Base-by-base conservation (phyloP, 345 rosid genomes). In the Triadica sebifera region DNA sequence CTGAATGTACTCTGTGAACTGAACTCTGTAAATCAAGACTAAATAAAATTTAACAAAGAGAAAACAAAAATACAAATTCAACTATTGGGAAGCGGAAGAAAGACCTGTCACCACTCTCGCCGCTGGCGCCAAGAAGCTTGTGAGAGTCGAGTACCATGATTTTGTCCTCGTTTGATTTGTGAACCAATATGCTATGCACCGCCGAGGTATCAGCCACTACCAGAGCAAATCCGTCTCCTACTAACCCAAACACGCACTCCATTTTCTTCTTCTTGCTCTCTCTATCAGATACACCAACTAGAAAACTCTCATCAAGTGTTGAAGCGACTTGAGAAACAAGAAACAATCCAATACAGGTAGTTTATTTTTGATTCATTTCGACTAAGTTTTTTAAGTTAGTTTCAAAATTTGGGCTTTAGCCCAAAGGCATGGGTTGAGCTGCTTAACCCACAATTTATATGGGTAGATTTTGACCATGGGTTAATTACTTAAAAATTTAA, bases 171-270 rank as follows among this genome's bases (percentile, higher is more conserved):
- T 94, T 86, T 55, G 91, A 84, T 84, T 94, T 92, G 83, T 94
- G 98, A 16, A 92, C 90, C 46, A 94, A 83, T 43, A 94, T 92
- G 81, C 97, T 94, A 82, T 89, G 85, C 38, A 91, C 95, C 2
- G 98, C 97, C 73, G 97, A 94, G 12, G 97, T 81, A 72, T 94
- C 98, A 8, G 98, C 97, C 69, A 70, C 97, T 50, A 94, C 81
- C 56, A 94, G 75, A 4, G 95, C 88, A 82, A 92, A 94, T 46
- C 91, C 98, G 71, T 89, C 72, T 8, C 98, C 98, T 3, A 92
- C 97, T 12, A 94, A 75, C 58, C 98, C 98, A 74, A 94, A 94
- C 12, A 91, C 97, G 69, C 97, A 94, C 87, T 94, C 98, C 98
- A 94, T 94, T 78, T 37, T 9, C 46, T 37, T 37, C 19, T 15